Base-by-base conservation (phyloP, 2,329 filamentous ascomycete genomes). In the Penicillium psychrosexuale region DNA sequence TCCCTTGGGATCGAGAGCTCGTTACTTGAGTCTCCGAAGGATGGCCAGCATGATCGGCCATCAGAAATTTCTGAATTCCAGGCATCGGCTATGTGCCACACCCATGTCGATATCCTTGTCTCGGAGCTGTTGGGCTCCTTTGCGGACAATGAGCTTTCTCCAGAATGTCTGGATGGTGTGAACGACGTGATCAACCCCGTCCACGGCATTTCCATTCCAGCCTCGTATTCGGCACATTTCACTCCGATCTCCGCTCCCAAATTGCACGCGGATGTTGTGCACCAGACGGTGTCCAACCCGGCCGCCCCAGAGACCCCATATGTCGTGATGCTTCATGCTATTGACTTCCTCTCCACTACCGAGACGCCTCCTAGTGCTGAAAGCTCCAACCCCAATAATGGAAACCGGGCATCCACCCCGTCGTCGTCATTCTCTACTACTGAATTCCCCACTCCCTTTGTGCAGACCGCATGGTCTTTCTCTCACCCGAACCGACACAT, bases 91-190 rank as follows among this genome's bases (percentile, higher is more conserved):
- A 39, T 58, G 52, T 46, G 60, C 37, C 46, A 65, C 38, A 73
- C 73, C 38, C 74, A 73, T 19, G 72, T 99, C 39, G 94, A 99
- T 71, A 96, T 99, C 51, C 78, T 99, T 3, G 86, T 99, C 28
- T 97, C 92, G 2, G 94, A 99, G 73, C 84, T 99, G 0, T 83
- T 99, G 0, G 94, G 74, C 36, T 97, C 92, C 2, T 99, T 97
- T 69, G 94, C 87, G 24, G 94, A 99, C 75, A 99, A 99, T 68
- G 94, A 99, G 74, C 84, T 99, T 9, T 96, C 91, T 0, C 94
- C 94, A 0, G 94, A 99, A 76, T 99, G 94, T 67, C 81, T 99
- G 11, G 94, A 99, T 70, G 94, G 94, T 42, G 92, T 97, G 47
- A 93, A 97, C 69, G 88, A 93, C 66, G 89, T 97, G 40, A 78